Base-by-base conservation (phyloP, 176 grass and related monocot genomes). In the Microstegium vimineum region DNA sequence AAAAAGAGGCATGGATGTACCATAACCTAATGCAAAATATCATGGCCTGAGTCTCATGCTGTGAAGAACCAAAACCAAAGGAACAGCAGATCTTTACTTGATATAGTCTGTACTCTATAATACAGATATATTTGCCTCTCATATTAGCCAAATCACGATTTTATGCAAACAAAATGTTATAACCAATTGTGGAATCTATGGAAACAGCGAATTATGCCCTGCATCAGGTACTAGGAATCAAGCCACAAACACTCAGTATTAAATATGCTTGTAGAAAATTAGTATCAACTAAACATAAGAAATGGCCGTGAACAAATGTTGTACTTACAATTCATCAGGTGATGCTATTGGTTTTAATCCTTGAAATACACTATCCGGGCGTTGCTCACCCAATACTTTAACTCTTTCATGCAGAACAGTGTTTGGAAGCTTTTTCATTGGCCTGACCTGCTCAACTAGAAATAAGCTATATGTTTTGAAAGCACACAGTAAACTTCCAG, bases 291-390 rank as follows among this genome's bases (percentile, higher is more conserved):
- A 56, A 73, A 72, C 17, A 56, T 56, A 6, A 74, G 76, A 86
- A 73, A 74, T 13, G 25, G 33, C 10, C 20, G 3, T 42, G 34
- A 73, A 74, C 13, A 37, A 73, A 81, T 14, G 35, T 17, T 38
- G 10, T 52, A 75, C 93, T 90, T 72, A 95, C 94, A 98, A 82
- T 66, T 98, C 90, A 56, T 77, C 73, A 11, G 79, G 30, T 76
- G 83, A 81, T 8, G 92, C 95, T 81, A 94, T 86, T 89, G 95
- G 95, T 82, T 68, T 98, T 49, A 92, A 94, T 73, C 95, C 90
- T 71, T 87, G 89, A 86, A 98, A 98, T 62, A 98, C 45, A 62
- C 82, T 93, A 64, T 93, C 90, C 56, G 82, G 84, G 33, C 86
- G 81, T 73, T 84, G 88, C 84, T 94, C 89, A 78, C 68, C 86